phyloP scores from a whole-genome alignment of 257 asterid species.

The Knoxia roxburghii region DNA sequence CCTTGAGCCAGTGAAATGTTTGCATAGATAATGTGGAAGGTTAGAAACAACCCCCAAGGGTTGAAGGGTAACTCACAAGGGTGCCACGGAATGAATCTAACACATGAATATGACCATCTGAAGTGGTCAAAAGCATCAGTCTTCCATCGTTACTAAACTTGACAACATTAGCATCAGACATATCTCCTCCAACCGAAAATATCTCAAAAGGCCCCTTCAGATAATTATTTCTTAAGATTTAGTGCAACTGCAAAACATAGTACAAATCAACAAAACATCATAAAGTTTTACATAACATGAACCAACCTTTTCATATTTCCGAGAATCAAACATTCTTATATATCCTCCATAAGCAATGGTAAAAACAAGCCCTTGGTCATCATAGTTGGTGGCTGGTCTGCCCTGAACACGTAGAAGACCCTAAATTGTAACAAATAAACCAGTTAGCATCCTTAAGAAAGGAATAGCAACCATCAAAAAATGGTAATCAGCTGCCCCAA shows the following conservation, averaged over 20 bases:
- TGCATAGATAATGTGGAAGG: background rate
- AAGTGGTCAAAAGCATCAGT: constrained; percentile 85
- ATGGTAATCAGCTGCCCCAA: constrained; percentile 6
- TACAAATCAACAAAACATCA: constrained; percentile 13
- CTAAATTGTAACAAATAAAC: constrained; percentile 29
- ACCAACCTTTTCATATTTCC: constrained; percentile 84
- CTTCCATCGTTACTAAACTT: constrained; percentile 93
- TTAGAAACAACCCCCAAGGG: background rate
- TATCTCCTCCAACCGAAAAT: constrained; percentile 84
- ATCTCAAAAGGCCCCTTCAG: constrained; percentile 89
- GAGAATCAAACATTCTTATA: constrained; percentile 86
- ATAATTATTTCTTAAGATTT: constrained; percentile 6
- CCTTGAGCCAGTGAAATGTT: constrained; percentile 2
- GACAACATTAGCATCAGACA: constrained; percentile 81
- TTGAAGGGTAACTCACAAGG: constrained; percentile 49
- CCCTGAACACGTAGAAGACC: constrained; percentile 96
- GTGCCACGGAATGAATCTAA: constrained; percentile 90
- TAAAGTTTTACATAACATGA: constrained; percentile 14
- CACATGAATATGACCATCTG: constrained; percentile 80
- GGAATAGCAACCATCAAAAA: constrained; percentile 15
- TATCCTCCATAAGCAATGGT: constrained; percentile 87
- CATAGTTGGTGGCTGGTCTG: constrained; percentile 89
- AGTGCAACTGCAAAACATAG: background rate
- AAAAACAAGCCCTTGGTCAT: constrained; percentile 92
- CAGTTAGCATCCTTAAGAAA: constrained; percentile 14